Percentiles rank a stretch among this genome's conserved stretches.
These are phyloP conservation scores for Tetradesmus lagerheimii DNA, from an alignment of 139 green algal genomes.

Conservation along the genomic window DNA sequence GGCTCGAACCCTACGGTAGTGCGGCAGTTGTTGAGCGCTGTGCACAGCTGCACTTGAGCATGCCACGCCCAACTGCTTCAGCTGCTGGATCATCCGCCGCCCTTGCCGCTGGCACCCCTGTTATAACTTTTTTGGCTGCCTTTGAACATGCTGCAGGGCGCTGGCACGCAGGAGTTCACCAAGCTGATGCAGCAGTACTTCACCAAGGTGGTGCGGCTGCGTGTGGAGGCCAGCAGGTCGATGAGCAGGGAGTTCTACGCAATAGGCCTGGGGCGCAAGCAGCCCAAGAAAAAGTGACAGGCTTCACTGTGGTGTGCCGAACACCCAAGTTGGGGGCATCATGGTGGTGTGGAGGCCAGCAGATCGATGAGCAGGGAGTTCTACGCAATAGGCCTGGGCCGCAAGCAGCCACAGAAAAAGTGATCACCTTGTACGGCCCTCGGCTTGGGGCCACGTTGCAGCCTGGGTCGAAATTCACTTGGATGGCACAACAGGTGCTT, in stretches of 20 bases:
- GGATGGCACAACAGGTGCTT: too few relatives aligned
- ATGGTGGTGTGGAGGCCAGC: slow-evolving; percentile 62
- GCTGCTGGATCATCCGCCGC: neutral
- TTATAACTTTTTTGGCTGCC: neutral
- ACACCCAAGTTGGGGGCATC: too few relatives aligned
- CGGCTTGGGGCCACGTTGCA: too few relatives aligned
- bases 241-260: slow-evolving; percentile 72
- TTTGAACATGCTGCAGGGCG: too few relatives aligned
- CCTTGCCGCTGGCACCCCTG: neutral
- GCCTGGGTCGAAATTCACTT: too few relatives aligned
- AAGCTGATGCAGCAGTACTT: slow-evolving; percentile 78
- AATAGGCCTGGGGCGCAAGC: slow-evolving; percentile 62
- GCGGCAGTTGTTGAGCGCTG: too few relatives aligned
- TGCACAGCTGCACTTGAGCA: too few relatives aligned
- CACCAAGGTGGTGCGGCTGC: slow-evolving; percentile 65
- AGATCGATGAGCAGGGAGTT: slow-evolving; percentile 68
- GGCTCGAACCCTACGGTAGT: too few relatives aligned
- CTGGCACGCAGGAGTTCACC: slow-evolving; percentile 79
- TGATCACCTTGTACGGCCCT: too few relatives aligned
- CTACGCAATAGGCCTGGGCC: slow-evolving; percentile 62
- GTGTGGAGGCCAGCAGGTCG: slow-evolving; percentile 59
- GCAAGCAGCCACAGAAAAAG: slow-evolving; percentile 51
- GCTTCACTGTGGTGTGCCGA: too few relatives aligned
- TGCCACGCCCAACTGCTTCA: neutral
- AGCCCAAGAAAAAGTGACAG: slow-evolving; percentile 11